These are phyloP conservation scores for Candida anglica DNA, from an alignment of 805 yeast species.

Conservation along the genomic window DNA sequence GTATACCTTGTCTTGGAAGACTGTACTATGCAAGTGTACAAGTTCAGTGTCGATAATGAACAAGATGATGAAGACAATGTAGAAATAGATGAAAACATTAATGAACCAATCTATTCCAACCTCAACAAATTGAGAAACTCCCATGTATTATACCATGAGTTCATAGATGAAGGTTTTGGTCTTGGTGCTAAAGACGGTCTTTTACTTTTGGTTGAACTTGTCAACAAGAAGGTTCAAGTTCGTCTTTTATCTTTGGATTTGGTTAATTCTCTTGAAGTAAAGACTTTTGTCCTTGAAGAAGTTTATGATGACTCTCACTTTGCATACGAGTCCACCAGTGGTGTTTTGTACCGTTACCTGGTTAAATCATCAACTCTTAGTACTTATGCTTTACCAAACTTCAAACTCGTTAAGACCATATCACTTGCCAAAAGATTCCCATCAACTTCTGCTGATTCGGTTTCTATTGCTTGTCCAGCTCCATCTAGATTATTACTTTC, in stretches of 20 bases:
- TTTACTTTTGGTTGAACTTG: constrained; percentile 2
- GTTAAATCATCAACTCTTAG: not conserved
- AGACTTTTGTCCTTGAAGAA: constrained; percentile 4
- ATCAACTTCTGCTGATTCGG: constrained; percentile 2
- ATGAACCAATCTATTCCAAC: not conserved
- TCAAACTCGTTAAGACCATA: constrained; percentile 16
- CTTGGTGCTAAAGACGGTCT: constrained; percentile 1
- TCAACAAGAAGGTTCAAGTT: constrained; percentile 2
- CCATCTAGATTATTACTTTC: constrained; percentile 45
- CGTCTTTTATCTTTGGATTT: constrained; percentile 3
- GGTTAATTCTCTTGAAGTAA: constrained; percentile 1
- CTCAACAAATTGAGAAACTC: constrained; percentile 2
- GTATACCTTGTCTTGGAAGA: constrained; percentile 24
- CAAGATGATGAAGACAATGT: not conserved
- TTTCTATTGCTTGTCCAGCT: constrained; percentile 37
- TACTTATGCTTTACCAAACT: constrained; percentile 24
- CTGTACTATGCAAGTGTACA: constrained; percentile 23
- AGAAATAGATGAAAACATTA: not conserved
- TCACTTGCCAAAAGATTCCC: constrained; percentile 14
- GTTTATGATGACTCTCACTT: constrained; percentile 6
- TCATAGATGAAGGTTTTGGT: not conserved
- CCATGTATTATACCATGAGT: constrained; percentile 1
- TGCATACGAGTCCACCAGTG: constrained; percentile 23
- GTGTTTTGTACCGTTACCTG: constrained; percentile 1
- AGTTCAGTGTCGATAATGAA: constrained; percentile 3